Percentiles rank a stretch among this genome's conserved stretches.
Evolutionary conservation across 768 basidiomycete genomes (phyloP).

Genomic region (Lepiota brunneoincarnata): DNA sequence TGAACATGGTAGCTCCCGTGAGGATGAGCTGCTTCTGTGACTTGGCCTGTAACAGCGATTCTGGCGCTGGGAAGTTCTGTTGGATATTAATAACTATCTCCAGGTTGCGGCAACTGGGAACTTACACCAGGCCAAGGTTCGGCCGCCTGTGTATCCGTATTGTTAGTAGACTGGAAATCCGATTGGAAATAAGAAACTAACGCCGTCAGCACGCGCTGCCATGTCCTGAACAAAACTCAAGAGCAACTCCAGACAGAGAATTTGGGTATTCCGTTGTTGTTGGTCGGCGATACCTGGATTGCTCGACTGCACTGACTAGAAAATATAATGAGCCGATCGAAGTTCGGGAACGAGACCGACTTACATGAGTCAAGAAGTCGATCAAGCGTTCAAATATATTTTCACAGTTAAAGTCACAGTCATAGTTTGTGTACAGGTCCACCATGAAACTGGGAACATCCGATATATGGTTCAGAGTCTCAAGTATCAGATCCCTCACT

Average conservation of each 20-base stretch:
- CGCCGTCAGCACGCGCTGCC: slow-evolving; percentile 58
- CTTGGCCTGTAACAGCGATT: slow-evolving; percentile 64
- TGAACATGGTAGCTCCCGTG: slow-evolving; percentile 83
- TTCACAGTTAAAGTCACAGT: slow-evolving; percentile 95
- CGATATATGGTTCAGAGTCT: slow-evolving; percentile 79
- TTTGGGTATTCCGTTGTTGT: slow-evolving; percentile 78
- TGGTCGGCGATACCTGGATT: slow-evolving; percentile 42
- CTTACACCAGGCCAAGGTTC: slow-evolving; percentile 67
- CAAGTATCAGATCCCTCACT: slow-evolving; percentile 86
- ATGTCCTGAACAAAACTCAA: slow-evolving; percentile 87
- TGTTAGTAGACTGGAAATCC: slow-evolving; percentile 13
- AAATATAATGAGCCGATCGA: slow-evolving; percentile 48
- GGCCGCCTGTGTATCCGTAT: slow-evolving; percentile 28
- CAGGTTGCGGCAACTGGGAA: slow-evolving; percentile 4
- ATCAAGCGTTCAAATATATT: slow-evolving; percentile 90
- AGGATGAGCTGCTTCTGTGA: slow-evolving; percentile 85
- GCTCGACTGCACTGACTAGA: slow-evolving; percentile 60
- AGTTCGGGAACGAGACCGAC: slow-evolving; percentile 13
- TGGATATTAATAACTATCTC: neutral
- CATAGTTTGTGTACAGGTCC: slow-evolving; percentile 94
- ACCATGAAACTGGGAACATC: slow-evolving; percentile 91
- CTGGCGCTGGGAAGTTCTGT: slow-evolving; percentile 55
- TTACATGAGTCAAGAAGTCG: slow-evolving; percentile 84
- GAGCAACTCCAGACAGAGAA: slow-evolving; percentile 84
- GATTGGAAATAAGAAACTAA: slow-evolving; percentile 17